Evolutionary conservation across 1,139 yeast species (phyloP), one percentile per base, ranked within the genome.

Genomic region (Ogataea hybrid): DNA sequence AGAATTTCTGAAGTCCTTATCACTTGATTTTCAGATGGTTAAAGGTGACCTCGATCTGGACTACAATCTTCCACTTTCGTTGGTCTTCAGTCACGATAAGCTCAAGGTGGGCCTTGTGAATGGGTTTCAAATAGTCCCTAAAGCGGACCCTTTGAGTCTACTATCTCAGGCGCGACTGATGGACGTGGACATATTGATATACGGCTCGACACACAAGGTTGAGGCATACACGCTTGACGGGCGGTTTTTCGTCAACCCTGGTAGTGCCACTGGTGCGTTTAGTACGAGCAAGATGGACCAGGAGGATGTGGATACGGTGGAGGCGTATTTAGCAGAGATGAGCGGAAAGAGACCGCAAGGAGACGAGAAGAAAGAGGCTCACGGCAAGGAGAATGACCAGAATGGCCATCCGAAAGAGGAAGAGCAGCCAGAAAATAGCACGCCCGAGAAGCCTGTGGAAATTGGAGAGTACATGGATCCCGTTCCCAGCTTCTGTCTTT

Each of bases 171-270:
- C 98, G 0, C 73, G 98, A 47, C 92, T 89, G 64, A 70, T 90
- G 70, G 95, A 90, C 60, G 97, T 87, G 35, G 97, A 92, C 63
- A 76, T 92, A 8, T 70, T 92, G 54, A 71, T 92, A n/a, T 88
- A 95, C 87, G 97, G 97, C n/a, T 96, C 96, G 0, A 83, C 96
- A 2, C 96, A 88, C 61, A 79, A 81, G 50, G 95, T 88, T 6
- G 97, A 92, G 59, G 96, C 97, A 0, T 92, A 88, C 58, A 87
- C 94, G 9, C 69, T 90, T 47, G 97, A 89, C 52, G 95, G 95
- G 22, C 88, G 87, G 65, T 88, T 90, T 63, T 92, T 92, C 58
- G 75, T 92, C 20, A 90, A 88, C 61, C 98, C 98, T 0, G 98
- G 98, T 0, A 84, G 95, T 59, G 95, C 95, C 33, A 89, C 97